Conservation (phyloP, 2,329 filamentous ascomycete species). For the Aquanectria penicillioides region DNA sequence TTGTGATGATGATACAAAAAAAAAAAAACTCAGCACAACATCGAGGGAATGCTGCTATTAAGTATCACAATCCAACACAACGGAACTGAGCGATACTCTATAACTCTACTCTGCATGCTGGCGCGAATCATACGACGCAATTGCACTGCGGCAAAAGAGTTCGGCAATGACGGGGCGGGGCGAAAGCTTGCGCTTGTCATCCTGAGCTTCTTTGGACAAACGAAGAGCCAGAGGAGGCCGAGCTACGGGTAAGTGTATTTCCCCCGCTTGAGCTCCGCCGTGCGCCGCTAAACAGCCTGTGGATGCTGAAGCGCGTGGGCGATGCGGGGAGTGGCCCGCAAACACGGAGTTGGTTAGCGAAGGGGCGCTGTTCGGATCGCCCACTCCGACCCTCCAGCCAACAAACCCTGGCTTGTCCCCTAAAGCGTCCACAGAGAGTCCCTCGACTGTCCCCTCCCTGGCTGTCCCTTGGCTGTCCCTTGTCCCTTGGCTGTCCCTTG, state of each 20-base stretch:
- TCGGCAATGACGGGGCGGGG: conserved; percentile 23
- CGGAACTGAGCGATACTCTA: neutral
- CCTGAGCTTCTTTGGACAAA: conserved; percentile 10
- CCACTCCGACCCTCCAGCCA: too few relatives aligned
- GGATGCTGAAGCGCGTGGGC: too few relatives aligned
- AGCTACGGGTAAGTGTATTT: conserved; percentile 27
- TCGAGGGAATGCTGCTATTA: neutral
- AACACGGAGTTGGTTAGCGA: neutral
- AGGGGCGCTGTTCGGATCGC: conserved; percentile 8
- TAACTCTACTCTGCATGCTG: neutral
- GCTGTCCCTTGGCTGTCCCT: too few relatives aligned
- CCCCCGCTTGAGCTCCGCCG: conserved; percentile 12
- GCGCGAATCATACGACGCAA: conserved; percentile 27
- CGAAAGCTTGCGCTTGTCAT: neutral
- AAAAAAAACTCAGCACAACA: neutral
- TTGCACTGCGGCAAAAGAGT: conserved; percentile 18
- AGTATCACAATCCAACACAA: too few relatives aligned
- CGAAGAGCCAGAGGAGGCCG: neutral
- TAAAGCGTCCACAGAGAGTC: neutral
- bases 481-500: too few relatives aligned
- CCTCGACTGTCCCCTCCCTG: too few relatives aligned
- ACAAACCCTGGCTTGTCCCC: too few relatives aligned
- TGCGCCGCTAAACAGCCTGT: too few relatives aligned
- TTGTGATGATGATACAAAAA: neutral
- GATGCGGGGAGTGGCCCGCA: neutral